phyloP scores from a whole-genome alignment of 495 filamentous ascomycete genomes.

The Xylaria acuta region DNA sequence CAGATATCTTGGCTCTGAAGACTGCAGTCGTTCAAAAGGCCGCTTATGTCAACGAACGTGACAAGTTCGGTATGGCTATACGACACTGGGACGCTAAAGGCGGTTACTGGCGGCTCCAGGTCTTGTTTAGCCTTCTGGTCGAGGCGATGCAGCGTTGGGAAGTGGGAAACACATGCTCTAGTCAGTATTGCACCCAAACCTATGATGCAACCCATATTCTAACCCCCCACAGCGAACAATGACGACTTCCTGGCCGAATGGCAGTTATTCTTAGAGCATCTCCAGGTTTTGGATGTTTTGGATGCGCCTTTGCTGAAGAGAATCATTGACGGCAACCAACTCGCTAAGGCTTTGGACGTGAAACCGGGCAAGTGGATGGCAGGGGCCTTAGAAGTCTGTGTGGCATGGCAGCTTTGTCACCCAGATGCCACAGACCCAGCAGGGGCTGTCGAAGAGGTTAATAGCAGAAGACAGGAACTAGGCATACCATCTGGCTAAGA shows the following conservation, averaged over 20 bases:
- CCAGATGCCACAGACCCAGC: slow-evolving; percentile 66
- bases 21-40: slow-evolving; percentile 50
- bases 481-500: slow-evolving; percentile 46
- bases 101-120: slow-evolving; percentile 75
- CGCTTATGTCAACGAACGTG: slow-evolving; percentile 43
- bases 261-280: slow-evolving; percentile 61
- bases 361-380: slow-evolving; percentile 81
- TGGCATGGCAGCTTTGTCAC: slow-evolving; percentile 87
- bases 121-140: slow-evolving; percentile 71
- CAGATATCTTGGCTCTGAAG: slow-evolving; percentile 67
- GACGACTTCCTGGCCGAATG: slow-evolving; percentile 53
- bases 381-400: slow-evolving; percentile 69
- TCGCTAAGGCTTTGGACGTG: slow-evolving; percentile 64
- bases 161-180: neutral
- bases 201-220: slow-evolving; percentile 1
- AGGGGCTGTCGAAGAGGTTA: slow-evolving; percentile 70
- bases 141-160: slow-evolving; percentile 59
- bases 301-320: slow-evolving; percentile 60
- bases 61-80: slow-evolving; percentile 74
- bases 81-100: slow-evolving; percentile 70
- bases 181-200: slow-evolving; percentile 16
- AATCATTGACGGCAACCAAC: slow-evolving; percentile 68
- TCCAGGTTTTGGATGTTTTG: slow-evolving; percentile 58
- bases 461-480: slow-evolving; percentile 60
- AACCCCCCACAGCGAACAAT: slow-evolving; percentile 36